Evolutionary conservation across 768 basidiomycete species (phyloP).

Genomic region (Wakefieldia striispora): DNA sequence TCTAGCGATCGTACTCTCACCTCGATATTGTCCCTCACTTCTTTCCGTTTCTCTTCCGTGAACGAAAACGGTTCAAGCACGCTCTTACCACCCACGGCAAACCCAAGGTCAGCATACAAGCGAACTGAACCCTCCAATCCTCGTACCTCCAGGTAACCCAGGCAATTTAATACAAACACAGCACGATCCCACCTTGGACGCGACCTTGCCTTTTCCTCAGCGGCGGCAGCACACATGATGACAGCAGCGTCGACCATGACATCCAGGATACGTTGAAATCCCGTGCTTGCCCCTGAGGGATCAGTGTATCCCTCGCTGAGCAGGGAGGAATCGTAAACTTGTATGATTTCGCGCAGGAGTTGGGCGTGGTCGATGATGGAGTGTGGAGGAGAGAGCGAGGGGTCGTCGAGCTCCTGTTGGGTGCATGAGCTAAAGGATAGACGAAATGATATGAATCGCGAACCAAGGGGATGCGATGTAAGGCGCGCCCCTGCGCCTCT

Average conservation of each 20-base stretch:
- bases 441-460: slow-evolving; percentile 11
- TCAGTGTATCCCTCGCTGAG: slow-evolving; percentile 46
- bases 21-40: slow-evolving; percentile 61
- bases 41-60: slow-evolving; percentile 55
- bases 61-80: slow-evolving; percentile 64
- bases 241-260: slow-evolving; percentile 84
- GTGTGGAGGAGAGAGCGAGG: slow-evolving; percentile 69
- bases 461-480: slow-evolving; percentile 55
- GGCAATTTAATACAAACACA: slow-evolving; percentile 84
- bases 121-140: not conserved
- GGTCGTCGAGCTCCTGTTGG: slow-evolving; percentile 62
- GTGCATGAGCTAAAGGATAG: not conserved
- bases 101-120: not conserved
- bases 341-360: slow-evolving; percentile 84
- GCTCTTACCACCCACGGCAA: slow-evolving; percentile 37
- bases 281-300: slow-evolving; percentile 8
- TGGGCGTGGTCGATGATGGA: slow-evolving; percentile 80
- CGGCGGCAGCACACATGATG: slow-evolving; percentile 65
- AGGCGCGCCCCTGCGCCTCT: slow-evolving; percentile 73
- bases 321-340: slow-evolving; percentile 84
- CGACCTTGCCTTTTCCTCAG: slow-evolving; percentile 58
- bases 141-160: slow-evolving; percentile 77
- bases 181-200: slow-evolving; percentile 73
- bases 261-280: slow-evolving; percentile 56
- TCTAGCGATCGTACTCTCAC: slow-evolving; percentile 61